These are phyloP conservation scores for Mycocalia duriaeana DNA, from an alignment of 1,284 basidiomycete genomes.

Conservation along the genomic window DNA sequence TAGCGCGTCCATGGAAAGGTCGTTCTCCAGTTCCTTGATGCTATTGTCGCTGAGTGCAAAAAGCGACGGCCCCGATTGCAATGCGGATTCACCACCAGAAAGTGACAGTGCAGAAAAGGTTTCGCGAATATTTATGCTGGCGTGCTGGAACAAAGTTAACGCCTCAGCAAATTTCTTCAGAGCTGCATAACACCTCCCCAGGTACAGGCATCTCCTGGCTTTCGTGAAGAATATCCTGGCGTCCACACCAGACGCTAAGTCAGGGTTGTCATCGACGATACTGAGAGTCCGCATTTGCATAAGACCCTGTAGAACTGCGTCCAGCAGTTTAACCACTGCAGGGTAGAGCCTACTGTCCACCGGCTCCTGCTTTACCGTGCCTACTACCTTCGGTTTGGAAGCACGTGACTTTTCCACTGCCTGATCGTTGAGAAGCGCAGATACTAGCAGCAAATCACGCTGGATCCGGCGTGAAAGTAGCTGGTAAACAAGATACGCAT, in stretches of 20 bases:
- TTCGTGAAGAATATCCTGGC: constrained; percentile 71
- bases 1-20: constrained; percentile 44
- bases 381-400: constrained; percentile 10
- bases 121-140: constrained; percentile 67
- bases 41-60: constrained; percentile 45
- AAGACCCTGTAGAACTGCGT: constrained; percentile 80
- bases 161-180: constrained; percentile 70
- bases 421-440: constrained; percentile 50
- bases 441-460: constrained; percentile 81
- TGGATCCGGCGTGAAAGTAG: constrained; percentile 83
- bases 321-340: constrained; percentile 83
- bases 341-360: constrained; percentile 71
- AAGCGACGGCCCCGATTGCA: constrained; percentile 39
- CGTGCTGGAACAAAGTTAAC: constrained; percentile 63
- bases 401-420: constrained; percentile 23
- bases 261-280: constrained; percentile 84
- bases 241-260: constrained; percentile 74
- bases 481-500: constrained; percentile 83
- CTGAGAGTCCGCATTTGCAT: constrained; percentile 78
- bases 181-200: constrained; percentile 65
- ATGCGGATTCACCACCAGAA: constrained; percentile 38
- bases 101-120: constrained; percentile 46
- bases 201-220: constrained; percentile 67
- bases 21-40: constrained; percentile 48
- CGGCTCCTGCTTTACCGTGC: constrained; percentile 36